These are phyloP conservation scores for Calonectria montana DNA, from an alignment of 2,329 filamentous ascomycete species.

Conservation along the genomic window DNA sequence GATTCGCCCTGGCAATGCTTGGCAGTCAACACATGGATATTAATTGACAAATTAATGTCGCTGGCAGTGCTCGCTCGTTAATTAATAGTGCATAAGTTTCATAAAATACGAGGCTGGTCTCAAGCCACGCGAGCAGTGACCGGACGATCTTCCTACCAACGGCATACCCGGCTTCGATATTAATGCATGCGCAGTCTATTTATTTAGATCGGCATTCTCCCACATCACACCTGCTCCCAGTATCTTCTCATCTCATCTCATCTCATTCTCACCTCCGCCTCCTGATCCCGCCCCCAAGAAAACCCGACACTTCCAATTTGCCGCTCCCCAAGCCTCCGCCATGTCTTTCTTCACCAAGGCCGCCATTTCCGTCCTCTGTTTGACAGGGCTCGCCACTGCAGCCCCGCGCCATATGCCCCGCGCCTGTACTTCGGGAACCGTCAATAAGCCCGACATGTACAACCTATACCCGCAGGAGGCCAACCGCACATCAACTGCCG, in stretches of 20 bases:
- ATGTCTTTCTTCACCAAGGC: slow-evolving; percentile 9
- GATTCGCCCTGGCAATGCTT: neutral
- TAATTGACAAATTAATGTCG: neutral
- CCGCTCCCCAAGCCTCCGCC: neutral
- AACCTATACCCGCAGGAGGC: slow-evolving; percentile 11
- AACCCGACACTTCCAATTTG: neutral
- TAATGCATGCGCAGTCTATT: neutral
- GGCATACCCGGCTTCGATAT: neutral
- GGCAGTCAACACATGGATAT: neutral
- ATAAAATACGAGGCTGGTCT: slow-evolving; percentile 10
- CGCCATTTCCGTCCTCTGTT: slow-evolving; percentile 2
- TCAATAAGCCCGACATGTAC: slow-evolving; percentile 7
- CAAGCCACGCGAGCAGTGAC: neutral
- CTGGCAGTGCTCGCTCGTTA: neutral
- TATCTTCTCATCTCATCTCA: neutral
- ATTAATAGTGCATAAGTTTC: slow-evolving; percentile 2
- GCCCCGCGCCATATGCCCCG: slow-evolving; percentile 10
- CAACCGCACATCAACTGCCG: neutral
- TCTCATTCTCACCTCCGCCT: neutral
- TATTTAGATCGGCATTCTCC: slow-evolving; percentile 1
- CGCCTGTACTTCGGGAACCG: neutral
- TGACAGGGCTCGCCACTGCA: neutral
- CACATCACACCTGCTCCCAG: neutral
- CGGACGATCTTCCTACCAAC: neutral
- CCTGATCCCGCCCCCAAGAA: neutral